Evolutionary conservation across 208 protist genomes (phyloP).

Genomic region (Entamoeba histolytica): DNA sequence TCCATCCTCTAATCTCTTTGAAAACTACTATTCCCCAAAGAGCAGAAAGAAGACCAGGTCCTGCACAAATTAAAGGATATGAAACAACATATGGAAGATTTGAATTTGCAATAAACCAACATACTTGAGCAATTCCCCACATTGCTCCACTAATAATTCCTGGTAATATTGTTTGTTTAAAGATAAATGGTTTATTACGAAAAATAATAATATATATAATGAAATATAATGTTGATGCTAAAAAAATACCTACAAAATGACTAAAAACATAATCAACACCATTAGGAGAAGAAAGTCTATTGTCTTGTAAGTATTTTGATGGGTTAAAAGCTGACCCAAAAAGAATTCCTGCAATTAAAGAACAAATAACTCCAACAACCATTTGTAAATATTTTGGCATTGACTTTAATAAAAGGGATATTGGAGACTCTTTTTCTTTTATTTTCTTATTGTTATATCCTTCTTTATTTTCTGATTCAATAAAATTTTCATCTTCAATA

Average conservation of each 20-base stretch:
- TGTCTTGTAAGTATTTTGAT: background rate
- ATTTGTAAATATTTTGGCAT: background rate
- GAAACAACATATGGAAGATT: background rate
- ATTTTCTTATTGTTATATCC: no score
- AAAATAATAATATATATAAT: background rate
- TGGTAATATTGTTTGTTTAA: background rate
- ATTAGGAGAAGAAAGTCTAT: background rate
- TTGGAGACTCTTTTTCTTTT: background rate
- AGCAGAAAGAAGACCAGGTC: background rate
- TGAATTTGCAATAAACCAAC: background rate
- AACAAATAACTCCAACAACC: background rate
- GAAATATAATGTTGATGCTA: background rate
- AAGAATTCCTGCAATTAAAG: background rate
- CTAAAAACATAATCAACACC: background rate
- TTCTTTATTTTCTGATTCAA: no score
- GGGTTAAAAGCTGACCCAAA: background rate
- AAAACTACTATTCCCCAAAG: background rate
- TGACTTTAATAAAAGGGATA: background rate
- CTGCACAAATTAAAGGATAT: background rate
- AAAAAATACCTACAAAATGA: background rate
- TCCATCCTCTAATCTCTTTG: background rate
- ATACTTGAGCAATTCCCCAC: background rate
- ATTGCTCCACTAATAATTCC: background rate
- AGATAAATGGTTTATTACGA: background rate
- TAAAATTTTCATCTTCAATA: background rate